These are phyloP conservation scores for Bacidia rubella DNA, from an alignment of 495 filamentous ascomycete species.

Conservation along the genomic window DNA sequence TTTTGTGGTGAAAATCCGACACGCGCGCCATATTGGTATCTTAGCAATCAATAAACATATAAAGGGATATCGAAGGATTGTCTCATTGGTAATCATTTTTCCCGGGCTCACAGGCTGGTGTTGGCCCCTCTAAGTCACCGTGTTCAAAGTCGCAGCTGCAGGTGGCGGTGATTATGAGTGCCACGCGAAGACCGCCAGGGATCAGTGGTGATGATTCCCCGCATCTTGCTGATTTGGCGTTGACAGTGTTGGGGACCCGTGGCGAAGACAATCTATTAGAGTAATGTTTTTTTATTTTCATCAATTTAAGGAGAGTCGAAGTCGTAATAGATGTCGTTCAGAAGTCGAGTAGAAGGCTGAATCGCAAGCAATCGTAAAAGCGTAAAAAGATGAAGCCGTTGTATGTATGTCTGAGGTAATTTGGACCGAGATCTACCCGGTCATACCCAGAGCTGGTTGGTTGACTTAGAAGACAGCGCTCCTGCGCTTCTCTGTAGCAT, in stretches of 20 bases:
- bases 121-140: neutral
- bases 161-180: neutral
- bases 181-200: no score
- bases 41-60: neutral
- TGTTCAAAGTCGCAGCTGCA: neutral
- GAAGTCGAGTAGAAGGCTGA: neutral
- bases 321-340: constrained; percentile 10
- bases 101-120: neutral
- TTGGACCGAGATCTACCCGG: constrained; percentile 11
- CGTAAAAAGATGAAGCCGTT: constrained; percentile 11
- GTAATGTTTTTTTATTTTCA: constrained; percentile 2
- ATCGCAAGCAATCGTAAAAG: constrained; percentile 12
- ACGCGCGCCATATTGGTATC: neutral
- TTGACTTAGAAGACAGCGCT: constrained; percentile 41
- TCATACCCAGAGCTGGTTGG: neutral
- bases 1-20: neutral
- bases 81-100: neutral
- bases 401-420: neutral
- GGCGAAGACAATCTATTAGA: constrained; percentile 1
- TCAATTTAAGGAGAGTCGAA: constrained; percentile 12
- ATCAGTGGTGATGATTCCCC: no score
- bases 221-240: no score
- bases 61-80: neutral
- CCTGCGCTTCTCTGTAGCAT: constrained; percentile 79
- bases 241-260: neutral